Evolutionary conservation across 345 rosid genomes (phyloP), one percentile per base, ranked within the genome.

Genomic region (Eucalyptus urophylla): DNA sequence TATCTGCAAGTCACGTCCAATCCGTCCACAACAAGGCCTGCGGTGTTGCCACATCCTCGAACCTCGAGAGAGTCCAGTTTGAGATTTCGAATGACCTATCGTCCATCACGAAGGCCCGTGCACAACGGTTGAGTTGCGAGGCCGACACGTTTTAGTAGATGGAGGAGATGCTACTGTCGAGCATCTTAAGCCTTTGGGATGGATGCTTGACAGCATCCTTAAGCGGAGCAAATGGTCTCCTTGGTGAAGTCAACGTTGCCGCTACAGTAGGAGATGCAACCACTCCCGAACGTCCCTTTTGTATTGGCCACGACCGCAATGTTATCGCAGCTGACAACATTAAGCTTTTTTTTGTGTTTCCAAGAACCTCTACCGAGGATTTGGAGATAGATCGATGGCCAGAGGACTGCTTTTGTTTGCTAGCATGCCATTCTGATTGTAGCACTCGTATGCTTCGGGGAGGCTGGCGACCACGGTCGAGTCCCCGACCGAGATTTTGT

Each of bases 301-400:
- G 0, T 6, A 15, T 6, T 14, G 67, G n/a, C 14, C 67, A 27
- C n/a, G n/a, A 24, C n/a, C 4, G 15, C 8, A 0, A 5, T 0
- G 16, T 0, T 50, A 1, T 12, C 6, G 67, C 31, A 25, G 67
- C n/a, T 4, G 8, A 11, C 14, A 1, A 60, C 67, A 14, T 1
- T 60, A 8, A 58, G 65, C 14, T 58, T 58, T 14, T 58, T 58
- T 58, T 4, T 3, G 15, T 0, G 8, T 27, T 11, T 60, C 67
- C n/a, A 14, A 60, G 4, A 60, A 60, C 6, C 8, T 60, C 0
- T 10, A 60, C 15, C 15, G 4, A 25, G 67, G 67, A 60, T 60
- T 60, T 6, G 15, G 14, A 60, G n/a, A 25, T 60, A 60, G 67
- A 60, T 60, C n/a, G 67, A 3, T 25, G 67, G 2, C 27, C 31